Evolutionary conservation across 257 asterid genomes (phyloP).

Genomic region (Solanum pennellii): DNA sequence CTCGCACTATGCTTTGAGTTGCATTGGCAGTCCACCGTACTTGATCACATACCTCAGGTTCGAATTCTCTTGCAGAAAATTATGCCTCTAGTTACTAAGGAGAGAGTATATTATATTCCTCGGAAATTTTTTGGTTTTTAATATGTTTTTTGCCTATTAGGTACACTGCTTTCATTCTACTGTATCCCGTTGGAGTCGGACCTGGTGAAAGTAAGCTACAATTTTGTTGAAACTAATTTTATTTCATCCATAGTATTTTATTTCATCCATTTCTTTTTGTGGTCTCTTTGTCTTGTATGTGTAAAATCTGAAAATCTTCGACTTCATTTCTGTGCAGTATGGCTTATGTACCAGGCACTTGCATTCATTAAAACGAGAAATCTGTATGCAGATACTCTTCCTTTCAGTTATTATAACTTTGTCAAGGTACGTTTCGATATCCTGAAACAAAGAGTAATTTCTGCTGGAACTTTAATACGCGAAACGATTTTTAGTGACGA

Average conservation of each 20-base stretch:
- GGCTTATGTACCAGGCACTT: conserved; percentile 91
- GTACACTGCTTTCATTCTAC: conserved; percentile 76
- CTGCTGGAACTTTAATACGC: background rate
- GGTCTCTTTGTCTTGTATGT: background rate
- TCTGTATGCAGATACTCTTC: conserved; percentile 55
- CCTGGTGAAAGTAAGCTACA: conserved; percentile 85
- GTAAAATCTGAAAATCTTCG: background rate
- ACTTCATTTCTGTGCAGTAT: conserved; percentile 36
- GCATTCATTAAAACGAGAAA: conserved; percentile 55
- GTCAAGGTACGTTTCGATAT: conserved; percentile 28
- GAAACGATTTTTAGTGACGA: background rate
- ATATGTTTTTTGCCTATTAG: conserved; percentile 21
- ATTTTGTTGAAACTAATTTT: background rate
- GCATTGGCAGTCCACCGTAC: conserved; percentile 47
- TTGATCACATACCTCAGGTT: conserved; percentile 77
- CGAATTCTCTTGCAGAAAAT: background rate
- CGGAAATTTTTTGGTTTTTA: background rate
- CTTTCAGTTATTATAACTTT: conserved; percentile 55
- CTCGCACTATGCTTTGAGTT: conserved; percentile 57
- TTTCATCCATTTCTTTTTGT: background rate
- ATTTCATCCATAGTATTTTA: background rate
- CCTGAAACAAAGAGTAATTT: background rate
- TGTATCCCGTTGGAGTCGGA: conserved; percentile 81
- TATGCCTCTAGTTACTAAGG: background rate
- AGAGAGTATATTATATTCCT: background rate